Conservation (phyloP, 2,329 filamentous ascomycete species). For the Cladophialophora carrionii region DNA sequence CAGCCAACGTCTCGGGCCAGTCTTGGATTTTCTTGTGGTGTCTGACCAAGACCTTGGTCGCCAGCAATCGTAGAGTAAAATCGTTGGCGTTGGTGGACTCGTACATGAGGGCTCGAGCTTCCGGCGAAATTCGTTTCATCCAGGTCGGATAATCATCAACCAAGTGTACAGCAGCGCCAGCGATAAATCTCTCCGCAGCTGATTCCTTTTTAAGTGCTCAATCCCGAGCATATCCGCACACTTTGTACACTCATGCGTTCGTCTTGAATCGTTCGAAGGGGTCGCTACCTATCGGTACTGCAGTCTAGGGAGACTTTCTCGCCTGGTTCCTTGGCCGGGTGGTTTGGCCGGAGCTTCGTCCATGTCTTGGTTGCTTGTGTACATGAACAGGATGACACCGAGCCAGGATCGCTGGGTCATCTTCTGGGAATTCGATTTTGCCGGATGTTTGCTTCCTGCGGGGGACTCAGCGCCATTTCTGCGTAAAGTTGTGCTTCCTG, state of each 20-base stretch:
- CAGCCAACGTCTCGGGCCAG: neutral
- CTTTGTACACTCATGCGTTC: slow-evolving; percentile 22
- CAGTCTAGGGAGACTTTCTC: too few species aligned
- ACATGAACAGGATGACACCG: slow-evolving; percentile 24
- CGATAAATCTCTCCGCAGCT: slow-evolving; percentile 12
- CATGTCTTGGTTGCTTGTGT: slow-evolving; percentile 19
- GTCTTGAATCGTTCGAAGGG: slow-evolving; percentile 11
- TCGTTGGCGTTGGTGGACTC: slow-evolving; percentile 18
- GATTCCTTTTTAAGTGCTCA: slow-evolving; percentile 7
- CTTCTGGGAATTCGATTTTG: slow-evolving; percentile 23
- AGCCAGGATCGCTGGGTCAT: slow-evolving; percentile 20
- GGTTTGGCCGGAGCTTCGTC: neutral
- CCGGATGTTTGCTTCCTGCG: slow-evolving; percentile 16
- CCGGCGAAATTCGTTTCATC: slow-evolving; percentile 19
- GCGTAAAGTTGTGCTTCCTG: too few species aligned
- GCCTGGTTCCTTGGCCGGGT: neutral
- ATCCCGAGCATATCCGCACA: slow-evolving; percentile 24
- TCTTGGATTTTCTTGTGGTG: slow-evolving; percentile 6
- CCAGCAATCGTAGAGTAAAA: slow-evolving; percentile 6
- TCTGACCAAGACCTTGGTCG: slow-evolving; percentile 14
- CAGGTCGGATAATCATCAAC: too few species aligned
- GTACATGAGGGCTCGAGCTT: slow-evolving; percentile 7
- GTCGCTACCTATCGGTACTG: neutral
- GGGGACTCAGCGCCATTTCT: neutral
- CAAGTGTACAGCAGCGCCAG: neutral